Base-by-base conservation (phyloP, 495 filamentous ascomycete genomes). In the Xylaria intraflava region DNA sequence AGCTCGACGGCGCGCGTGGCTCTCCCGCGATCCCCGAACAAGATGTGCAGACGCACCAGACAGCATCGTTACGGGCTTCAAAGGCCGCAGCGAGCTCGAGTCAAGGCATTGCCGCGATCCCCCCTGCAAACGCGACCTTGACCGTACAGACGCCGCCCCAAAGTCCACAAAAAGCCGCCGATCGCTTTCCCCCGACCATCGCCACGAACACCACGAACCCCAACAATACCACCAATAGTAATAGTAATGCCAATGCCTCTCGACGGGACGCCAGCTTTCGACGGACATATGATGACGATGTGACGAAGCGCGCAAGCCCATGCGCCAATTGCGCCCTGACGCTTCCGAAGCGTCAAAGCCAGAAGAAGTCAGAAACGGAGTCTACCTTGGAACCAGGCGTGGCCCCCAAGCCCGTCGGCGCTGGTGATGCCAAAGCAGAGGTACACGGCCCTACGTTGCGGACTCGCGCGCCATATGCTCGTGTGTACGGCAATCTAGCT, bases 291-390 rank as follows among this genome's bases (percentile, higher is more conserved):
- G 78, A 82, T 55, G 81, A 83, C 48, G 74, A 75, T 30, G 78
- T 77, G 36, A 78, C 70, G 23, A 73, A 71, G 51, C 70, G 73
- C 42, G 77, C 76, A 12, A 75, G 69, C 23, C 77, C 78, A 17
- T 84, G 81, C 61, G 76, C 79, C 52, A 85, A 81, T 57, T 85
- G 81, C 60, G 81, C 79, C 36, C 62, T 84, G 40, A 84, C 79
- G 3, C 67, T 84, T 19, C 81, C 81, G 3, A 77, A 75, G 57
- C 71, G 72, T 49, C 66, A 80, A 64, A 60, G 74, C 49, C 53
- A 65, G 60, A 63, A 55, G 51, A 57, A 36, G 2, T 10, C 14
- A 12, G 35, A 38, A 17, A n/a, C 35, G 6, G n/a, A 14, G 5
- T 3, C 35, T 6, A n/a, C 35, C 17, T 3, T 38, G 3, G 35